phyloP scores from a whole-genome alignment of 192 early-diverging fungal genomes.

The Paraglomus occultum region DNA sequence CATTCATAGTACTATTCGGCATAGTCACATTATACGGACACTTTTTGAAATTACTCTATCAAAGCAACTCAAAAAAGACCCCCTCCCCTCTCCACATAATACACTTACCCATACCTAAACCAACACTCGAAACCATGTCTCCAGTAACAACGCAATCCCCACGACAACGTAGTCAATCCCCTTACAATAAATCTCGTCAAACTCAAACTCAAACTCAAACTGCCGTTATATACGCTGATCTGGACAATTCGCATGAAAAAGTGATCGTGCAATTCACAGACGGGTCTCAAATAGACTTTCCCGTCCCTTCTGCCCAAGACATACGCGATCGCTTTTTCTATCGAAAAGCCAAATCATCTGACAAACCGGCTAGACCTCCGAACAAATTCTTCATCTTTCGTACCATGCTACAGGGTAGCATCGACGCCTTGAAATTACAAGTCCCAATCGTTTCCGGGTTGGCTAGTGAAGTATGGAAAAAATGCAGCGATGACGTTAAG shows the following conservation, averaged over 20 bases:
- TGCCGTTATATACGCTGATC: background rate
- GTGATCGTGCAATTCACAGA: slow-evolving; percentile 14
- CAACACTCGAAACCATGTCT: no score
- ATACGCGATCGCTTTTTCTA: slow-evolving; percentile 27
- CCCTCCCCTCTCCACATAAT: no score
- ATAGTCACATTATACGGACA: no score
- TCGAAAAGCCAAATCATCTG: slow-evolving; percentile 24
- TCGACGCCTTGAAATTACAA: slow-evolving; percentile 26
- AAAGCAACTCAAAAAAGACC: no score
- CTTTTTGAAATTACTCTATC: no score
- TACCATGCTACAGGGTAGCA: slow-evolving; percentile 23
- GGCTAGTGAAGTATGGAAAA: slow-evolving; percentile 28
- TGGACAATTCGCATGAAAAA: background rate
- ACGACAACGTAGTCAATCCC: background rate
- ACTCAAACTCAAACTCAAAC: background rate
- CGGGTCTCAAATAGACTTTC: slow-evolving; percentile 1
- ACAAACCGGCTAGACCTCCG: slow-evolving; percentile 21
- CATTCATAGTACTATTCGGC: no score
- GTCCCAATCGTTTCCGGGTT: slow-evolving; percentile 27
- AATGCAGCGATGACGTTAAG: slow-evolving; percentile 14
- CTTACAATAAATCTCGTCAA: background rate
- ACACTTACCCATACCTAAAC: no score
- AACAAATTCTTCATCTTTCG: slow-evolving; percentile 31
- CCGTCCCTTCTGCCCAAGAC: slow-evolving; percentile 25
- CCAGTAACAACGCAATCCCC: background rate